phyloP scores from a whole-genome alignment of 2,329 filamentous ascomycete genomes.

The Fusarium fujikuroi region DNA sequence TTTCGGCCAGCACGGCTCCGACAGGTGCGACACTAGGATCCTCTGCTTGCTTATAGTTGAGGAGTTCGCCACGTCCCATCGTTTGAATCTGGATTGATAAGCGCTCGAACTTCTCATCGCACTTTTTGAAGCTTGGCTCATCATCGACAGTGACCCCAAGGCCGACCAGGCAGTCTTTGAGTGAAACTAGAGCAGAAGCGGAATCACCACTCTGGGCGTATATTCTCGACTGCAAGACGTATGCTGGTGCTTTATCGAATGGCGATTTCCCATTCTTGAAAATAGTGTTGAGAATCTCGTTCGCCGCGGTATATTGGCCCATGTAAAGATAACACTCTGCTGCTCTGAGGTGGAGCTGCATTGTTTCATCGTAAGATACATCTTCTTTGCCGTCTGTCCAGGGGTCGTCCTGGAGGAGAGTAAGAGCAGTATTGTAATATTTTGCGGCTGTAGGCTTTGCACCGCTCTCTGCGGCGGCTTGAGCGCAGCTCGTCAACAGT shows the following conservation, averaged over 20 bases:
- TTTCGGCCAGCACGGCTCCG: constrained; percentile 76
- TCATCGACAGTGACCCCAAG: constrained; percentile 75
- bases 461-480: constrained; percentile 81
- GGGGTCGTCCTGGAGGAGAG: constrained; percentile 80
- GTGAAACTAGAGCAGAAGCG: constrained; percentile 71
- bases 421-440: constrained; percentile 81
- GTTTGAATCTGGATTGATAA: constrained; percentile 69
- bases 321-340: constrained; percentile 87
- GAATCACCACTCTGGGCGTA: constrained; percentile 79
- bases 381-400: constrained; percentile 79
- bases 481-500: constrained; percentile 81
- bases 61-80: constrained; percentile 61
- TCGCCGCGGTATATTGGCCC: constrained; percentile 74
- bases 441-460: constrained; percentile 83
- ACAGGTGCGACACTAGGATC: constrained; percentile 69
- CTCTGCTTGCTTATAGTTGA: constrained; percentile 55
- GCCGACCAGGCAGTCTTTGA: constrained; percentile 77
- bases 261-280: constrained; percentile 76
- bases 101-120: constrained; percentile 77
- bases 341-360: constrained; percentile 80
- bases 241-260: constrained; percentile 85
- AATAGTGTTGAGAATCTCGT: constrained; percentile 74
- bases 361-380: constrained; percentile 85
- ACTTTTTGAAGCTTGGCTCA: constrained; percentile 77
- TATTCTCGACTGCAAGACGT: constrained; percentile 84